Base-by-base conservation (phyloP, 169 alveolate genomes). In the Cryptosporidium xiaoi region DNA sequence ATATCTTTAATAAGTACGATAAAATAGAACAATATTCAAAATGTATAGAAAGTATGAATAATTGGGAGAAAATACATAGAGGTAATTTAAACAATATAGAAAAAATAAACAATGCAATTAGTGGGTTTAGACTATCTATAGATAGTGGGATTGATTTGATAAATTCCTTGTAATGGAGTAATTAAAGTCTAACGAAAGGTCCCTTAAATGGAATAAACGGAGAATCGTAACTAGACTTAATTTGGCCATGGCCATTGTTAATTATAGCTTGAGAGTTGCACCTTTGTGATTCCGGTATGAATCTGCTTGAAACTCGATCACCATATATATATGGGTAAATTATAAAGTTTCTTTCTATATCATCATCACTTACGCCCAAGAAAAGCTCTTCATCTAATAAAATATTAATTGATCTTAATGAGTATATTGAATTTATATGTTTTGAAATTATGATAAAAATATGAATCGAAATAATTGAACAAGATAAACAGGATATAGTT, bases 381-480 rank as follows among this genome's bases (percentile, higher is more conserved):
- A n/a, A 53, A 53, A 5, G 6, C 64, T 53, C 5, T 53, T 20
- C 29, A 20, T 53, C 29, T 53, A 53, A 53, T 53, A 40, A 8
- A 40, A 6, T 40, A 8, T 40, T 40, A 24, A 24, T 24, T 24
- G 20, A 24, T 56, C 24, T 29, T 10, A 56, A 56, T 56, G 66
- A 56, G 2, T 16, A 18, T 15, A 56, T 10, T 1, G 12, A 20
- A 77, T 77, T 12, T 15, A 77, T 60, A 16, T 40, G 18, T 10
- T 60, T 46, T 60, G 27, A 40, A 44, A 77, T 40, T 20, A 60
- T 6, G 7, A 60, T 27, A 34, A 60, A 60, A 34, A 77, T 24
- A 33, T 71, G 46, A 3, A 71, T 13, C 18, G 87, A 58, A 34
- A 77, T 27, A n/a, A 77, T 33, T 10, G 87, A 56, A 20, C 87